Base-by-base conservation (phyloP, 164 flowering plant species). In the Annona squamosa region DNA sequence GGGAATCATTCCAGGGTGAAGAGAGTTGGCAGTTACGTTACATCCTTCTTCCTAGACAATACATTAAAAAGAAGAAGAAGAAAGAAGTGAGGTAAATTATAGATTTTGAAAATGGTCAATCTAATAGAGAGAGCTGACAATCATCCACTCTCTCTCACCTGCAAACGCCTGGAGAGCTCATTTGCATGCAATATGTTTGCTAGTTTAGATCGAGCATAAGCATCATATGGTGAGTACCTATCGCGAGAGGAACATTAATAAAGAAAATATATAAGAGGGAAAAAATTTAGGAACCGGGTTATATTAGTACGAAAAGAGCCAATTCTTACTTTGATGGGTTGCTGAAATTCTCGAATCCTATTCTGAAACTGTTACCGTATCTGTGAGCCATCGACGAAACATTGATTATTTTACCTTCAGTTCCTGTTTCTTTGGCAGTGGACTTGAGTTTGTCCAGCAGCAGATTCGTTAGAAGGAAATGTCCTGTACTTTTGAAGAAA, bases 121-220 rank as follows among this genome's bases (percentile, higher is more conserved):
- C 61, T 13, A 63, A 63, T 37, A 19, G 7, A 9, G 17, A 17
- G 65, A 7, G 16, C 65, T 16, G 19, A 3, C 65, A 18, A 63
- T 17, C 65, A 63, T 19, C 13, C 1, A 43, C 18, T 2, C 43
- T 4, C 37, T 26, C 37, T 26, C 62, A 85, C 93, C 89, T 86
- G 81, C 4, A 86, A 66, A 4, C 79, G 79, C 71, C 86, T 80
- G n/a, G 88, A 73, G 46, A 89, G 86, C 72, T 89, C 91, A 69
- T 85, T 85, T 37, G 94, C 83, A 80, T 88, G 90, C 73, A 90
- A 77, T 57, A 90, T 61, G 71, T 87, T 89, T 48, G 94, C 90
- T 72, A 90, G 89, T 81, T 90, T 90, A 47, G 95, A 88, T 63
- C 86, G 89, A 37, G 85, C 88, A 76, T 90, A 90, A 4, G 90